These are phyloP conservation scores for Aspergillus puulaauensis DNA, from an alignment of 2,329 filamentous ascomycete genomes.

Conservation along the genomic window DNA sequence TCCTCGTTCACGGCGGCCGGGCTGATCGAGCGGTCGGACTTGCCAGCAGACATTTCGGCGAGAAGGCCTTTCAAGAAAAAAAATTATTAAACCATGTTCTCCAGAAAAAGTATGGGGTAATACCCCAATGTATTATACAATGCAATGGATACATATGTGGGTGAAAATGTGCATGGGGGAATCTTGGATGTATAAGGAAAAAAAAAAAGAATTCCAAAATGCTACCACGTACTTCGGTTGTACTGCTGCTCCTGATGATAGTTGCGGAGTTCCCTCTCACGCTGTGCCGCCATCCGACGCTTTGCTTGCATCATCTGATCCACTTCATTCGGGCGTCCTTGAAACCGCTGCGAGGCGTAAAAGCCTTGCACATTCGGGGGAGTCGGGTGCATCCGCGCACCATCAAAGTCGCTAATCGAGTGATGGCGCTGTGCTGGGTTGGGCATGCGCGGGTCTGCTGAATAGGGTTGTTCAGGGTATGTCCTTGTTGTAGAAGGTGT, in stretches of 20 bases:
- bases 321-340: conserved; percentile 83
- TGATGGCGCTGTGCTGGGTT: conserved; percentile 71
- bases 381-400: conserved; percentile 68
- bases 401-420: conserved; percentile 81
- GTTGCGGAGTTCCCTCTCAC: conserved; percentile 97
- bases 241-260: conserved; percentile 99
- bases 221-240: conserved; percentile 79
- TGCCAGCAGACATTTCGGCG: conserved; percentile 69
- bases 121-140: conserved; percentile 44
- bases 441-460: conserved; percentile 68
- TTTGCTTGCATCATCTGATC: conserved; percentile 99
- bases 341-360: conserved; percentile 90
- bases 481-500: conserved; percentile 16
- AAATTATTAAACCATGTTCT: conserved; percentile 43
- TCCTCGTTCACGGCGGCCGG: conserved; percentile 89
- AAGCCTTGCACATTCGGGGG: conserved; percentile 82
- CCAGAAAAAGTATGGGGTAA: conserved; percentile 24
- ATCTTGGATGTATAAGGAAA: conserved; percentile 33
- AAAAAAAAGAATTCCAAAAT: conserved; percentile 29
- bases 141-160: conserved; percentile 42
- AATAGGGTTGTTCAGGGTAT: conserved; percentile 26
- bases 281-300: conserved; percentile 97
- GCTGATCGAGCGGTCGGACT: conserved; percentile 83
- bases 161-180: conserved; percentile 36
- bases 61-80: conserved; percentile 55